Percentiles rank a stretch among this genome's conserved stretches.
These are phyloP conservation scores for Wickerhamiella infanticola DNA, from an alignment of 1,139 yeast genomes.

Conservation along the genomic window DNA sequence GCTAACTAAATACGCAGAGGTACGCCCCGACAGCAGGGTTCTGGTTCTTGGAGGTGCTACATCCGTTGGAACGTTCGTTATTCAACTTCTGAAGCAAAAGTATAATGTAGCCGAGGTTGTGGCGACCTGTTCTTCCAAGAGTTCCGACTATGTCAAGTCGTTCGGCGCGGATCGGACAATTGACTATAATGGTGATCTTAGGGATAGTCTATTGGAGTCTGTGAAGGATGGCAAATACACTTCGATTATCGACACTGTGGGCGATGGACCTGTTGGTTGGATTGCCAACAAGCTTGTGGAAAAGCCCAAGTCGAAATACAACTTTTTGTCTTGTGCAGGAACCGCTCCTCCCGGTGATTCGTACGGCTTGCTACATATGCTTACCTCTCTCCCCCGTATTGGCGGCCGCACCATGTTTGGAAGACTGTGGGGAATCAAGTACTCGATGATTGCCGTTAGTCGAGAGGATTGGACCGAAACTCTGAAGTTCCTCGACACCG, in stretches of 20 bases:
- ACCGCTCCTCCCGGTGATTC: slow-evolving; percentile 21
- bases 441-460: slow-evolving; percentile 14
- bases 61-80: slow-evolving; percentile 45
- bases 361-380: slow-evolving; percentile 11
- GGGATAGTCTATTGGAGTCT: slow-evolving; percentile 5
- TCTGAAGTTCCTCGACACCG: slow-evolving; percentile 28
- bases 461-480: slow-evolving; percentile 17
- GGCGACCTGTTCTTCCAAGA: slow-evolving; percentile 29
- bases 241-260: slow-evolving; percentile 35
- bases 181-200: slow-evolving; percentile 30
- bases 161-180: slow-evolving; percentile 41
- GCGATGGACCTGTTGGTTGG: slow-evolving; percentile 26
- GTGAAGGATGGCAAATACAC: slow-evolving; percentile 20
- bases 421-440: slow-evolving; percentile 18
- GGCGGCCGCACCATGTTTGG: slow-evolving; percentile 20
- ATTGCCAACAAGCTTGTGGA: slow-evolving; percentile 24
- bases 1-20: slow-evolving; percentile 20
- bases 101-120: slow-evolving; percentile 9
- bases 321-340: slow-evolving; percentile 36
- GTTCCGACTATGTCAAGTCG: slow-evolving; percentile 30
- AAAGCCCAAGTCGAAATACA: slow-evolving; percentile 28
- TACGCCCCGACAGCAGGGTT: slow-evolving; percentile 25
- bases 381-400: slow-evolving; percentile 16
- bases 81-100: slow-evolving; percentile 26
- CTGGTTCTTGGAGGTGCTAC: slow-evolving; percentile 63